Evolutionary conservation across 139 green algal species (phyloP).

Genomic region (Haematococcus sp.): DNA sequence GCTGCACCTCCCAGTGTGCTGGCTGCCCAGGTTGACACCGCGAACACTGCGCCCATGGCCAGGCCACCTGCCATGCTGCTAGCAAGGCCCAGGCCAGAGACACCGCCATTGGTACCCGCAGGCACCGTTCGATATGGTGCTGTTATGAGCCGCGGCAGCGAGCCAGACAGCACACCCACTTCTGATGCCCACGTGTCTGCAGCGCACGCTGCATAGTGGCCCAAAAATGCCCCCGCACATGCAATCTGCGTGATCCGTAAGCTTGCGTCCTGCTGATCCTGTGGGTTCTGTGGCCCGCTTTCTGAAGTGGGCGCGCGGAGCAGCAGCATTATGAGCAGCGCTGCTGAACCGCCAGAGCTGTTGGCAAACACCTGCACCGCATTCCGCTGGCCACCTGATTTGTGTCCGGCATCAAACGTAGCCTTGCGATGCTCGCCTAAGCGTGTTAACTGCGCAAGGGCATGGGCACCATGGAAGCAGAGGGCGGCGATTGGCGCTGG

Average conservation of each 20-base stretch:
- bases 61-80: neutral
- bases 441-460: conserved; percentile 1
- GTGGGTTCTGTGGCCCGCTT: neutral
- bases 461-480: no score
- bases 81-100: neutral
- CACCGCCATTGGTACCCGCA: neutral
- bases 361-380: conserved; percentile 15
- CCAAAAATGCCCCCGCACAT: conserved; percentile 12
- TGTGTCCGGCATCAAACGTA: neutral
- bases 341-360: conserved; percentile 6
- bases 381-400: neutral
- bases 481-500: no score
- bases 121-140: neutral
- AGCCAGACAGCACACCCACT: conserved; percentile 4
- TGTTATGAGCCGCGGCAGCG: conserved; percentile 13
- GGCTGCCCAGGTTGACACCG: neutral
- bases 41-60: neutral
- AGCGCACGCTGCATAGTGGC: conserved; percentile 10
- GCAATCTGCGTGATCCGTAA: neutral
- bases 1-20: neutral
- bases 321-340: neutral
- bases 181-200: conserved; percentile 23
- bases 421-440: neutral
- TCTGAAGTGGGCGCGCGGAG: neutral
- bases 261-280: neutral